Base-by-base conservation (phyloP, 345 rosid species). In the Populus simonii region DNA sequence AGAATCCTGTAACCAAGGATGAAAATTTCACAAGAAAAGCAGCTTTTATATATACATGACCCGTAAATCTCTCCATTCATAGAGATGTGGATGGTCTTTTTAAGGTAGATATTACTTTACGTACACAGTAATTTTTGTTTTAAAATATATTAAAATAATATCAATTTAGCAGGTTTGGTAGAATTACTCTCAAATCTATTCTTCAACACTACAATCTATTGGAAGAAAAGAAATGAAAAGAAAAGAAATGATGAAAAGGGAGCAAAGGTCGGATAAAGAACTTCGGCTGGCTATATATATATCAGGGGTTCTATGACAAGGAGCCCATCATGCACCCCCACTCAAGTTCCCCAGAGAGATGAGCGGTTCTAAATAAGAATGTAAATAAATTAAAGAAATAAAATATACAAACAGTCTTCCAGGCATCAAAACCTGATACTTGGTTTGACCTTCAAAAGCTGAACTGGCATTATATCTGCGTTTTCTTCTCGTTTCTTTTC, bases 391-490 rank as follows among this genome's bases (percentile, higher is more conserved):
- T 12, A 10, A 45, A 7, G 29, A 16, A 65, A 15, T 5, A 4
- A 33, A 66, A 7, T 18, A 16, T 17, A 7, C 39, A 66, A 66
- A 66, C 9, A 66, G 39, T 33, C 65, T 59, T 61, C 33, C 75
- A 39, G 59, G 66, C 66, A 74, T 61, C 23, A 70, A 74, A 83
- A 74, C 80, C 79, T 70, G 83, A 73, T 75, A 59, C 36, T 68
- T 76, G 45, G 76, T 82, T 89, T 89, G 87, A 87, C 86, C 82
- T 74, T 55, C 65, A 81, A 80, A 73, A 70, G 70, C 70, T 35
- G 67, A 72, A 23, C 43, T 68, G 47, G 18, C n/a, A 8, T 13
- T 65, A 43, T 43, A 43, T 11, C 3, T 20, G 27, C 38, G 31
- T 27, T 5, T 38, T 36, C 18, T 68, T 53, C 49, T 74, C 31